phyloP scores from a whole-genome alignment of 2,329 filamentous ascomycete genomes.

The Westerdykella ornata region DNA sequence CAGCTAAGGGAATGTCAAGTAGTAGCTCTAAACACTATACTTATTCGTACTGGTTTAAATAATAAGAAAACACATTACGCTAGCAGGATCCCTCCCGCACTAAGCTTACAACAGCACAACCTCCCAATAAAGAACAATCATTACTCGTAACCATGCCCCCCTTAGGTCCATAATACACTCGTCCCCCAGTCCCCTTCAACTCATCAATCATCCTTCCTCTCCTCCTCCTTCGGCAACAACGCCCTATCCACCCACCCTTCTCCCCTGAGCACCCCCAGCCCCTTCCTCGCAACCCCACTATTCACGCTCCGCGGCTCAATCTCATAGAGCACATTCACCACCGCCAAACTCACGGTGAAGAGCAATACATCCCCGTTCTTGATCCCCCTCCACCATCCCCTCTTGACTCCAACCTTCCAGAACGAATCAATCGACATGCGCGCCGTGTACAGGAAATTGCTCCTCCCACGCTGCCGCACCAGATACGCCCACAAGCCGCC shows the following conservation, averaged over 20 bases:
- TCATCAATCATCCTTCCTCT: no score
- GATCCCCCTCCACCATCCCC: constrained; percentile 77
- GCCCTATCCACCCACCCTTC: constrained; percentile 67
- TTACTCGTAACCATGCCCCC: no score
- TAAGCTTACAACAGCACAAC: no score
- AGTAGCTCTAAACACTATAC: no score
- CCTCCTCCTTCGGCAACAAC: constrained; percentile 8
- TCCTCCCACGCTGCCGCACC: constrained; percentile 52
- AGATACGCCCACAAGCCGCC: constrained; percentile 81
- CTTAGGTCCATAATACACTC: no score
- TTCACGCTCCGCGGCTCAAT: constrained; percentile 60
- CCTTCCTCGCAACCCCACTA: constrained; percentile 62
- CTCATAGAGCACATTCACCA: constrained; percentile 74
- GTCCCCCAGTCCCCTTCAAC: no score
- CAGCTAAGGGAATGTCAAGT: no score
- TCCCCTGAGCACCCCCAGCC: constrained; percentile 64
- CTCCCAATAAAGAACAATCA: no score
- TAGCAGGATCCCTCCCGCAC: no score
- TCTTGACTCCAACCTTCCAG: constrained; percentile 93
- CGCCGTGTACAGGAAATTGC: constrained; percentile 71
- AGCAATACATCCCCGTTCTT: constrained; percentile 77
- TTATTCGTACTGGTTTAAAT: no score
- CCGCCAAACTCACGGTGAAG: constrained; percentile 70
- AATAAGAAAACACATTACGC: no score
- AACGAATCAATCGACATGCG: constrained; percentile 72